Percentiles rank a stretch among this genome's conserved stretches.
Evolutionary conservation across 2,329 filamentous ascomycete species (phyloP).

Genomic region (Fusarium sp.): DNA sequence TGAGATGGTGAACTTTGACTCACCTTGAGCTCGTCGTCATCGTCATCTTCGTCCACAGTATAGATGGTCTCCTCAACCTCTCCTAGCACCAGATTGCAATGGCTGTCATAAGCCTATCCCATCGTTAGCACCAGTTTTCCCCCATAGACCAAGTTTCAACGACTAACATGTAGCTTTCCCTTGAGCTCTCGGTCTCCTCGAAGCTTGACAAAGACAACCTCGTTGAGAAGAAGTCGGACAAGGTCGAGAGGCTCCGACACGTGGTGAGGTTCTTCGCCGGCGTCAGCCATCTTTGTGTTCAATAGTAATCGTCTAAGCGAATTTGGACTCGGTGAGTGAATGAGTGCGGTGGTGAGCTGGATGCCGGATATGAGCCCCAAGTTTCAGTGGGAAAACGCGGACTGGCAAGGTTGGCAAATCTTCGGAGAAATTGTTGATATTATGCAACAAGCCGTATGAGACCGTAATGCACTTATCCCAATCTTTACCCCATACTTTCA

Average conservation of each 20-base stretch:
- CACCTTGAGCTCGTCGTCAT: conserved; percentile 82
- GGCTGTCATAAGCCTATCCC: conserved; percentile 93
- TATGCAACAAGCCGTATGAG: conserved; percentile 13
- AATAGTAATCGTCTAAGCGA: background rate
- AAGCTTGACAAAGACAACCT: conserved; percentile 97
- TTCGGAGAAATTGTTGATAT: conserved; percentile 26
- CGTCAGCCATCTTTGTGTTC: conserved; percentile 78
- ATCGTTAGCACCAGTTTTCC: conserved; percentile 6
- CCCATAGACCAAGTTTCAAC: conserved; percentile 44
- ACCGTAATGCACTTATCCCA: conserved; percentile 13
- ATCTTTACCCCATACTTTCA: conserved; percentile 32
- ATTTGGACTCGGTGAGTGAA: conserved; percentile 7
- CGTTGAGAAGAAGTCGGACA: conserved; percentile 92
- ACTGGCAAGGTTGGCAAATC: conserved; percentile 40
- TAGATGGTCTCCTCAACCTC: conserved; percentile 99
- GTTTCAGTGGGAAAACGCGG: conserved; percentile 39
- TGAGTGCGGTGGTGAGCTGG: conserved; percentile 10
- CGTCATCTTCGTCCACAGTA: conserved; percentile 90
- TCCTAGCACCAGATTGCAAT: conserved; percentile 95
- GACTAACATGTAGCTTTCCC: conserved; percentile 87
- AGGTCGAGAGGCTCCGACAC: conserved; percentile 95
- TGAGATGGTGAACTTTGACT: background rate
- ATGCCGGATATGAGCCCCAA: conserved; percentile 26
- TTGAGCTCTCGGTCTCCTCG: conserved; percentile 95
- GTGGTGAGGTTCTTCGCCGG: conserved; percentile 75